These are phyloP conservation scores for Leptographium galeiforme DNA, from an alignment of 2,329 filamentous ascomycete species.

Conservation along the genomic window DNA sequence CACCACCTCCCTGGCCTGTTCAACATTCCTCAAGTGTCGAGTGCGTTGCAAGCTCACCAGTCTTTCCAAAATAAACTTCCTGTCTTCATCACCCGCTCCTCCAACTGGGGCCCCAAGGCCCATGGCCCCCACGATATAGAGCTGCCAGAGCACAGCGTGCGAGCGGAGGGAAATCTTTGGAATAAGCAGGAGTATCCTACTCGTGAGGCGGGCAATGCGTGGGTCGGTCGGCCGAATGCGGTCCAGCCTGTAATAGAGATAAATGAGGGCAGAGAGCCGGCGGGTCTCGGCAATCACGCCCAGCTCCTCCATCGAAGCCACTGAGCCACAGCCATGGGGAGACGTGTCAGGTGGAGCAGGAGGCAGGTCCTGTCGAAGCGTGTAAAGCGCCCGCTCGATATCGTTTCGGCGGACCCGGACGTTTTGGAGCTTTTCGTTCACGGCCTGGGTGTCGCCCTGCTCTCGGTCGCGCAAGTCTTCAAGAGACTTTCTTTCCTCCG, in stretches of 20 bases:
- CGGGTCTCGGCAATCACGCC: neutral
- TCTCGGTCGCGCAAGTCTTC: neutral
- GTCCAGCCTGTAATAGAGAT: neutral
- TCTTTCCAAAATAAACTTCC: neutral
- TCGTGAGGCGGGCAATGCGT: neutral
- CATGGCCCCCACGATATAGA: neutral
- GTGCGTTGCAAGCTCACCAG: neutral
- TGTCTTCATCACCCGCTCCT: neutral
- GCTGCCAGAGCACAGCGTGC: neutral
- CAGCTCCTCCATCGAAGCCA: neutral
- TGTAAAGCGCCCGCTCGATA: neutral
- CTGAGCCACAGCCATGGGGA: neutral
- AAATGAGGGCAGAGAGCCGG: neutral
- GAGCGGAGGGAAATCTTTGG: neutral
- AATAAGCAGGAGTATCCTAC: neutral
- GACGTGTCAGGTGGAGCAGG: neutral
- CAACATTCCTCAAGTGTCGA: neutral
- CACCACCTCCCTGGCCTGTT: neutral
- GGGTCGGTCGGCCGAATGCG: neutral
- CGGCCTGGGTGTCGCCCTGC: neutral
- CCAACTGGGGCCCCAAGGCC: neutral
- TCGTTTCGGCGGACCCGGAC: neutral
- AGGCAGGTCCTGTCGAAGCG: neutral
- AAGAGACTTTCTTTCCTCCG: neutral
- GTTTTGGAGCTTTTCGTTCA: neutral